Evolutionary conservation across 2,329 filamentous ascomycete species (phyloP).

Genomic region (Xylariaceae sp.): DNA sequence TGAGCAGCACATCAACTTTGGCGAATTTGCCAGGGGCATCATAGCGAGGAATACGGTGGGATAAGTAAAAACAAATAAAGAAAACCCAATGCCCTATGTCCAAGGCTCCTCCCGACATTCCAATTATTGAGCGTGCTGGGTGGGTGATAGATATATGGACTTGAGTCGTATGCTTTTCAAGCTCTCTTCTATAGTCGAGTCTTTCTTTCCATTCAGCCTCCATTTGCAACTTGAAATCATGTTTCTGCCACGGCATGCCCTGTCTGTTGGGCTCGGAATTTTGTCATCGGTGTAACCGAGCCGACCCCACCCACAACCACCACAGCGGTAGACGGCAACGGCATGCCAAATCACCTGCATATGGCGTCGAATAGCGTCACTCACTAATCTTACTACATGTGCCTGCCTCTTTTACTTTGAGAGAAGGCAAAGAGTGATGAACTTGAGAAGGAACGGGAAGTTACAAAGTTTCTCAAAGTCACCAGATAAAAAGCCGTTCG

Average conservation of each 20-base stretch:
- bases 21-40: conserved; percentile 63
- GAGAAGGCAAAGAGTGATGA: too few relatives aligned
- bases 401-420: background rate
- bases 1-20: conserved; percentile 63
- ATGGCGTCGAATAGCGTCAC: conserved; percentile 17
- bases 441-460: too few relatives aligned
- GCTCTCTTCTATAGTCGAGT: background rate
- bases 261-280: too few relatives aligned
- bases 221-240: too few relatives aligned
- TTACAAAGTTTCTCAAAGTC: too few relatives aligned
- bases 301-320: background rate
- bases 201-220: too few relatives aligned
- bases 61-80: conserved; percentile 4
- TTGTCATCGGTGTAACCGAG: too few relatives aligned
- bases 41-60: conserved; percentile 54
- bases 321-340: background rate
- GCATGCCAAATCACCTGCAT: conserved; percentile 16
- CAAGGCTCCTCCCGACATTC: background rate
- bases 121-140: too few relatives aligned
- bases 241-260: too few relatives aligned
- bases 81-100: background rate
- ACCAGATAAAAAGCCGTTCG: too few relatives aligned
- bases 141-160: too few relatives aligned
- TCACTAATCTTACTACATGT: background rate
- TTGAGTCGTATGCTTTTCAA: background rate